These are phyloP conservation scores for Styphnolobium japonicum DNA, from an alignment of 306 rosid genomes.

Conservation along the genomic window DNA sequence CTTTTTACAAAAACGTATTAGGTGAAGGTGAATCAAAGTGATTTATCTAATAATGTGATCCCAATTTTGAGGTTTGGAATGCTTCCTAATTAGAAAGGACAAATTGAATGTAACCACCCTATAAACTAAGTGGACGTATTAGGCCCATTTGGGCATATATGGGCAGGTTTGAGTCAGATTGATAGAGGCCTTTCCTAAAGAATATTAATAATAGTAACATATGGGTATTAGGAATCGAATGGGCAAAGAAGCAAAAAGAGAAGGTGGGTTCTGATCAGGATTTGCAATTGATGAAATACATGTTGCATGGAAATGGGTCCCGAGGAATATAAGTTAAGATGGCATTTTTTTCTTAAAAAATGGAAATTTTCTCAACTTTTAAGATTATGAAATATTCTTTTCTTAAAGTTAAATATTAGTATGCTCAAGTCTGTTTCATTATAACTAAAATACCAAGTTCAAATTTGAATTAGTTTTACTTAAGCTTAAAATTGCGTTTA, in stretches of 20 bases:
- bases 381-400: not conserved
- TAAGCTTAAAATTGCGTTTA: not conserved
- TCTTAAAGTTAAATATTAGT: not conserved
- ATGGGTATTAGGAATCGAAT: not conserved
- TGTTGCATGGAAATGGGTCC: slow-evolving; percentile 13
- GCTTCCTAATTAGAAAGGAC: slow-evolving; percentile 26
- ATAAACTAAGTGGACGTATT: slow-evolving; percentile 19
- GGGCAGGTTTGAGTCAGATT: slow-evolving; percentile 27
- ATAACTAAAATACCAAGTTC: no score
- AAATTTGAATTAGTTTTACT: not conserved
- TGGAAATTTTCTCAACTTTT: not conserved
- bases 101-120: slow-evolving; percentile 19
- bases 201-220: not conserved
- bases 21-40: slow-evolving; percentile 1
- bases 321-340: not conserved
- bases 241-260: not conserved
- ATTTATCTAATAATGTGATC: not conserved
- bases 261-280: slow-evolving; percentile 37
- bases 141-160: slow-evolving; percentile 21
- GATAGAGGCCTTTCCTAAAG: not conserved
- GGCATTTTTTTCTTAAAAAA: not conserved
- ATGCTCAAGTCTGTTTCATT: not conserved
- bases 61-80: not conserved
- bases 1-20: not conserved
- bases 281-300: slow-evolving; percentile 29